Conservation (phyloP, 352 stramenopile species). For the Pythium sp. region DNA sequence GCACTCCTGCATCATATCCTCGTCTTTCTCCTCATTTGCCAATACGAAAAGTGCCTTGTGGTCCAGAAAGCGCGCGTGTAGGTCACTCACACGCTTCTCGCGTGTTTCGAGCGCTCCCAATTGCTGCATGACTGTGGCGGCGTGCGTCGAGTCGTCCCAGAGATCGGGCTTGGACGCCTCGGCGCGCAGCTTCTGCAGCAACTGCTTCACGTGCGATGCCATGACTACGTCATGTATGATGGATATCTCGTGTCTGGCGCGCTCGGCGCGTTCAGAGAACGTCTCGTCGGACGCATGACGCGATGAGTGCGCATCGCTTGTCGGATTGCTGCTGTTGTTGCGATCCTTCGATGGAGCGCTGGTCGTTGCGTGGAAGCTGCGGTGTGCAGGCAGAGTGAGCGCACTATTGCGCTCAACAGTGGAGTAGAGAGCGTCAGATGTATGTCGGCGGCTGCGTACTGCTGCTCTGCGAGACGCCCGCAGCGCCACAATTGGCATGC, state of each 20-base stretch:
- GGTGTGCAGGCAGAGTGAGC: no score
- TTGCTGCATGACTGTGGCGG: constrained; percentile 56
- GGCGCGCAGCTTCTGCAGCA: constrained; percentile 39
- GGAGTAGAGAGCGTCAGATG: background rate
- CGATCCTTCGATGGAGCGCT: constrained; percentile 3
- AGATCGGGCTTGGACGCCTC: constrained; percentile 45
- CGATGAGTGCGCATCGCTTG: background rate
- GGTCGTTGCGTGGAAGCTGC: background rate
- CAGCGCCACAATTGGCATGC: background rate
- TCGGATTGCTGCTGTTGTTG: background rate
- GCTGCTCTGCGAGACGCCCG: background rate
- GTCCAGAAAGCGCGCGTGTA: constrained; percentile 53
- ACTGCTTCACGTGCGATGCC: constrained; percentile 31
- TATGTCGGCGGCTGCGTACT: background rate
- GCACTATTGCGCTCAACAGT: background rate
- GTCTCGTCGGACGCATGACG: constrained; percentile 24
- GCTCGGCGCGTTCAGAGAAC: constrained; percentile 35
- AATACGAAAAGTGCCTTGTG: constrained; percentile 60
- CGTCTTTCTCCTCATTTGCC: constrained; percentile 60
- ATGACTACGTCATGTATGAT: constrained; percentile 51
- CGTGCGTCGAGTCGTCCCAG: constrained; percentile 61
- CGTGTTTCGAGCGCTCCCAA: constrained; percentile 53
- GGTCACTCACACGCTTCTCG: constrained; percentile 30
- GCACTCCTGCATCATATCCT: constrained; percentile 49
- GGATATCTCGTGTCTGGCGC: constrained; percentile 37